Percentiles rank a stretch among this genome's conserved stretches.
These are phyloP conservation scores for Metschnikowia orientalis DNA, from an alignment of 805 yeast genomes.

Conservation along the genomic window DNA sequence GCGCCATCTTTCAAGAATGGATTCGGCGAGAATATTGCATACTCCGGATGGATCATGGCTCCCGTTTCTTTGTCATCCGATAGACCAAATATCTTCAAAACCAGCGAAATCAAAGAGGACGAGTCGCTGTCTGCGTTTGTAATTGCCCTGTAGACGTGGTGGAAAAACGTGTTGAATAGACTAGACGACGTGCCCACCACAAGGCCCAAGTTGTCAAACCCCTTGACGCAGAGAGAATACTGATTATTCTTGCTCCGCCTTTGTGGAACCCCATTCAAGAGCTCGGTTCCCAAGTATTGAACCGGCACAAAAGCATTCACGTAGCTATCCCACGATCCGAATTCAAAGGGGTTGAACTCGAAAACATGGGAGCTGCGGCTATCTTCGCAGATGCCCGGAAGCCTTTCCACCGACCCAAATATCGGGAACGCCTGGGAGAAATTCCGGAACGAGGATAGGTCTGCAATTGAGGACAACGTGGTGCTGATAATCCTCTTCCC, in stretches of 20 bases:
- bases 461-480: slow-evolving; percentile 35
- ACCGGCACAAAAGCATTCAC: slow-evolving; percentile 46
- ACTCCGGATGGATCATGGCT: slow-evolving; percentile 50
- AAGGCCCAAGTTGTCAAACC: slow-evolving; percentile 57
- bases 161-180: slow-evolving; percentile 47
- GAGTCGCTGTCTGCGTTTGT: slow-evolving; percentile 15
- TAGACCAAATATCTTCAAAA: slow-evolving; percentile 13
- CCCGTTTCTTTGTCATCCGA: slow-evolving; percentile 10
- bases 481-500: slow-evolving; percentile 30
- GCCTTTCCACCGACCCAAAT: slow-evolving; percentile 38
- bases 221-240: slow-evolving; percentile 41
- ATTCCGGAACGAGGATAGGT: slow-evolving; percentile 31
- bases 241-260: slow-evolving; percentile 19
- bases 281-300: slow-evolving; percentile 48
- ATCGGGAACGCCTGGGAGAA: slow-evolving; percentile 49
- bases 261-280: slow-evolving; percentile 41
- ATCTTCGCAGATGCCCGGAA: slow-evolving; percentile 28
- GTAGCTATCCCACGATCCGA: slow-evolving; percentile 61
- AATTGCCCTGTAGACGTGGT: slow-evolving; percentile 42
- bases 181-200: slow-evolving; percentile 63
- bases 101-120: slow-evolving; percentile 10
- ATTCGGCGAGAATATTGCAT: slow-evolving; percentile 58
- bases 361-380: slow-evolving; percentile 42
- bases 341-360: slow-evolving; percentile 62
- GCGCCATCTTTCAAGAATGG: slow-evolving; percentile 42